A percentile compares a stretch with the other conserved stretches of the same genome.
phyloP scores from a whole-genome alignment of 2,329 filamentous ascomycete species.

The Colletotrichum sidae region DNA sequence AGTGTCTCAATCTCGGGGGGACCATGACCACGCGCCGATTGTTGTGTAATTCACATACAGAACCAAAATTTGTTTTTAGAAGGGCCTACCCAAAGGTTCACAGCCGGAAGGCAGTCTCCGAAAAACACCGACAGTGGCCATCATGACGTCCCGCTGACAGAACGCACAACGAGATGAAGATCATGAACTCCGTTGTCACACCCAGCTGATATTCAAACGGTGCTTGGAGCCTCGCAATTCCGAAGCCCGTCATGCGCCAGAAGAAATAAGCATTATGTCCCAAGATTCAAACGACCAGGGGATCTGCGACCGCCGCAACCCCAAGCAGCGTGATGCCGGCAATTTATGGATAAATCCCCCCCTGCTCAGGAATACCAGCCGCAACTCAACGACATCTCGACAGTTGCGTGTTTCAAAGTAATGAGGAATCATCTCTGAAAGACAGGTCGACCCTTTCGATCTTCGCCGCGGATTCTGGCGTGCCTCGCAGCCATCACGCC shows the following conservation, averaged over 20 bases:
- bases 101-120: conserved; percentile 1
- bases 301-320: conserved; percentile 7
- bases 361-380: conserved; percentile 22
- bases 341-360: conserved; percentile 25
- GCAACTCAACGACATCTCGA: conserved; percentile 25
- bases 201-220: too few relatives aligned
- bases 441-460: neutral
- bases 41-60: too few relatives aligned
- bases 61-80: too few relatives aligned
- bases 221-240: too few relatives aligned
- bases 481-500: neutral
- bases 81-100: neutral
- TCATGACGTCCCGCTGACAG: neutral
- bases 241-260: neutral
- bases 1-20: too few relatives aligned
- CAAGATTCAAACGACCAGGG: conserved; percentile 21
- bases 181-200: too few relatives aligned
- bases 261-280: conserved; percentile 18
- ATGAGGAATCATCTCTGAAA: neutral
- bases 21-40: too few relatives aligned
- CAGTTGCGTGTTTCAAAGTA: conserved; percentile 1
- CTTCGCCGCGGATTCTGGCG: neutral
- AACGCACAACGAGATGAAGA: neutral
- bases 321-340: conserved; percentile 22
- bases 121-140: neutral